Base-by-base conservation (phyloP, 1,284 basidiomycete species). In the Ganoderma leucocontextum region DNA sequence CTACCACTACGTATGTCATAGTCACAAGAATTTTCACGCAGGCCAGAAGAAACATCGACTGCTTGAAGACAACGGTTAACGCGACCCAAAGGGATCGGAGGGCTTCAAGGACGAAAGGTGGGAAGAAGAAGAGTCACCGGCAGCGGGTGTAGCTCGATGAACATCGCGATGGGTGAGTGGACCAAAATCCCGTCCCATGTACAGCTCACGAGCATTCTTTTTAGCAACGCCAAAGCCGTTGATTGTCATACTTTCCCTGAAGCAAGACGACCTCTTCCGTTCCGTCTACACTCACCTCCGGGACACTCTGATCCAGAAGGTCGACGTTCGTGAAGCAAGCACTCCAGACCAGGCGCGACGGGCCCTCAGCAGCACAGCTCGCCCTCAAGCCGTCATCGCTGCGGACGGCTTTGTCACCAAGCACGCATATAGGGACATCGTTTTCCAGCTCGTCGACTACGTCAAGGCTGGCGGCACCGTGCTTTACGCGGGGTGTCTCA, bases 401-500 rank as follows among this genome's bases (percentile, higher is more conserved):
- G 59, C 57, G 10, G 70, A 68, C 47, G 38, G 17, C 10, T 62
- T 60, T 17, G 42, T 66, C 53, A 25, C 53, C 6, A 22, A n/a
- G 12, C 62, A 66, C 3, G 33, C 49, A 15, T 66, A 70, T 52
- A 39, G 59, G 6, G 62, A 69, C 13, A 44, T 74, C 7, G 60
- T 67, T 10, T 29, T 44, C 17, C 63, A 53, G 22, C 68, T 74
- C 29, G 71, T 64, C 6, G 42, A 67, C 0, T 74, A 74, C 38
- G 64, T 38, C n/a, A 53, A 42, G 2, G 33, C 55, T 2, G 73
- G 73, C 0, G 73, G 73, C 8, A 71, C 66, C 13, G 64, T 67
- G 12, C 57, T 74, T 7, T 72, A 65, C 39, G 68, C 66, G 1
- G 71, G 73, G 3, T 29, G 59, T 8, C 70, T 74, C 62, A 68